Percentiles rank a stretch among this genome's conserved stretches.
phyloP scores from a whole-genome alignment of 768 basidiomycete species.

The Suillus occidentalis region DNA sequence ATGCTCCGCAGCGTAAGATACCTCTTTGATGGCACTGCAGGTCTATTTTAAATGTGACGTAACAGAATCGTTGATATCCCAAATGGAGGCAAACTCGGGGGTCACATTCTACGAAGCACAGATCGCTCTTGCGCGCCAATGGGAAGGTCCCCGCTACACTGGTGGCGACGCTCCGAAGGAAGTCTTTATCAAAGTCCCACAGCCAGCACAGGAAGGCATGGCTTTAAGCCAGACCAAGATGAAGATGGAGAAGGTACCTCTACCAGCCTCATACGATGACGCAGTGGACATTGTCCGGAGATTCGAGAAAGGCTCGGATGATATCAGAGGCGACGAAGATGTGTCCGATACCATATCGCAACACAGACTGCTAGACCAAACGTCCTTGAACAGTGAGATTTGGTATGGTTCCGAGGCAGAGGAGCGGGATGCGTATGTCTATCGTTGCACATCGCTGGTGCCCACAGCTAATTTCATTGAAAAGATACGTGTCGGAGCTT shows the following conservation, averaged over 20 bases:
- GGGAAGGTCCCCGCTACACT: slow-evolving; percentile 56
- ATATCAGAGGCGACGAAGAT: slow-evolving; percentile 53
- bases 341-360: slow-evolving; percentile 81
- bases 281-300: slow-evolving; percentile 64
- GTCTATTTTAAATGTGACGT: slow-evolving; percentile 23
- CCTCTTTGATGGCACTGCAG: neutral
- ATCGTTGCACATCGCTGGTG: neutral
- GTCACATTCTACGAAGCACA: slow-evolving; percentile 85
- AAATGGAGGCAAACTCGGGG: slow-evolving; percentile 74
- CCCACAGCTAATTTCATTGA: slow-evolving; percentile 6
- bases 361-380: slow-evolving; percentile 68
- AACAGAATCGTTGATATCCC: slow-evolving; percentile 50
- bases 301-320: slow-evolving; percentile 69
- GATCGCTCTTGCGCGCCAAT: slow-evolving; percentile 77
- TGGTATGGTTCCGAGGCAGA: slow-evolving; percentile 87
- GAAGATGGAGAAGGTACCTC: slow-evolving; percentile 59
- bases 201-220: slow-evolving; percentile 49
- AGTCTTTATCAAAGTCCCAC: slow-evolving; percentile 58
- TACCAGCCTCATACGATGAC: slow-evolving; percentile 67
- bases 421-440: slow-evolving; percentile 73
- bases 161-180: slow-evolving; percentile 40
- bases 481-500: slow-evolving; percentile 76
- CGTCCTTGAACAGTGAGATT: slow-evolving; percentile 65
- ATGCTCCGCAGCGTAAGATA: slow-evolving; percentile 62
- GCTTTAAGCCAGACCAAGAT: slow-evolving; percentile 49